Conservation (phyloP, 78 protist genomes). For the Cavenderia fasciculata region DNA sequence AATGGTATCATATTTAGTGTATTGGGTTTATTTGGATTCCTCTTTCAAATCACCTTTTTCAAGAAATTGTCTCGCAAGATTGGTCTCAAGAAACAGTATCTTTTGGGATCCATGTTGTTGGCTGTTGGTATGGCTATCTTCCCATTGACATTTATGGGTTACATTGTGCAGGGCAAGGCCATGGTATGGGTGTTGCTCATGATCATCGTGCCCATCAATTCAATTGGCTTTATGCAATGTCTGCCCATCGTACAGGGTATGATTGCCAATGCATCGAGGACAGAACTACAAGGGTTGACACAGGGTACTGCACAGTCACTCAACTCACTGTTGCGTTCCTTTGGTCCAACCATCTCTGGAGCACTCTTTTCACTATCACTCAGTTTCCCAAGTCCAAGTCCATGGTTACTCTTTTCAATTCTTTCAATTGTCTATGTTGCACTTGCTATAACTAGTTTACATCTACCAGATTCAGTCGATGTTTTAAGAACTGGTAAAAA, state of each 20-base stretch:
- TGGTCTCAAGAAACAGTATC: conserved; percentile 52
- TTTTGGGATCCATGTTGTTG: conserved; percentile 25
- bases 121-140: conserved; percentile 50
- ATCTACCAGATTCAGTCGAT: conserved; percentile 43
- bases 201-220: conserved; percentile 20
- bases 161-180: conserved; percentile 21
- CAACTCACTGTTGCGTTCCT: conserved; percentile 44
- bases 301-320: conserved; percentile 56
- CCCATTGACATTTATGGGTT: conserved; percentile 59
- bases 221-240: conserved; percentile 67
- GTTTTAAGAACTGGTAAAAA: background rate
- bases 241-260: conserved; percentile 33
- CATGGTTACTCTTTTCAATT: conserved; percentile 19
- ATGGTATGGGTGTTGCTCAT: conserved; percentile 31
- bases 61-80: conserved; percentile 25
- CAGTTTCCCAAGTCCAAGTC: background rate
- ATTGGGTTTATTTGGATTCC: conserved; percentile 48
- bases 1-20: conserved; percentile 42
- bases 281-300: conserved; percentile 63
- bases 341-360: conserved; percentile 69
- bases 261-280: conserved; percentile 44
- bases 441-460: conserved; percentile 24
- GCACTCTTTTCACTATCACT: conserved; percentile 17
- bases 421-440: background rate
- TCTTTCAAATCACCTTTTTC: conserved; percentile 48